A percentile compares a stretch with the other conserved stretches of the same genome.
Conservation (phyloP, 106 monocot genomes). For the Apostasia ramifera region DNA sequence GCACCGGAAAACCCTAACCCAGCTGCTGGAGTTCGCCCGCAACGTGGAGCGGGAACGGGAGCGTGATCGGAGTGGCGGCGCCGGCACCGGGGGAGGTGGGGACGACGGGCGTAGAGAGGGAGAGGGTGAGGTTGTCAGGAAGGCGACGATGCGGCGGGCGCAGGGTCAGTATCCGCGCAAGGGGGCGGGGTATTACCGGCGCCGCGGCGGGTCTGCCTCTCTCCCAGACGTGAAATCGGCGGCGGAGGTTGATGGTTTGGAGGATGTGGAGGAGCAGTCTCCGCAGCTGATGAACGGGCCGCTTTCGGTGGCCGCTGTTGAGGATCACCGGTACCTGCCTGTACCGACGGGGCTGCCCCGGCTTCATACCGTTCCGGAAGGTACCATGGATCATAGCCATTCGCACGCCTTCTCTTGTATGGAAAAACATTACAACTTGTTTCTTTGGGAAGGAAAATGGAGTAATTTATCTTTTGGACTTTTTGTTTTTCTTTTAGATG, state of each 20-base stretch:
- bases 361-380: constrained; percentile 16
- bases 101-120: background rate
- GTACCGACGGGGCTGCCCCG: constrained; percentile 21
- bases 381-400: background rate
- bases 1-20: constrained; percentile 70
- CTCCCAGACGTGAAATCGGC: constrained; percentile 39
- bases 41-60: constrained; percentile 18
- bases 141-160: background rate
- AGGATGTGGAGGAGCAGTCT: constrained; percentile 13
- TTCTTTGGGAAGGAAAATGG: too few relatives aligned
- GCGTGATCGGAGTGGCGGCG: background rate
- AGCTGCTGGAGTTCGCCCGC: constrained; percentile 66
- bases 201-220: constrained; percentile 34
- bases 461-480: too few relatives aligned
- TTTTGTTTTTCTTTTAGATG: too few relatives aligned
- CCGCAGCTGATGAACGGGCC: constrained; percentile 6
- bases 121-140: background rate
- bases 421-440: too few relatives aligned
- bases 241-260: constrained; percentile 19
- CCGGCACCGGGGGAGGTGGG: background rate
- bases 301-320: background rate
- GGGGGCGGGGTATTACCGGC: constrained; percentile 23
- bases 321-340: constrained; percentile 1
- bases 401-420: too few relatives aligned
- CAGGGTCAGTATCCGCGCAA: constrained; percentile 9